Base-by-base conservation (phyloP, 2,329 filamentous ascomycete genomes). In the Apiospora pterosperma region DNA sequence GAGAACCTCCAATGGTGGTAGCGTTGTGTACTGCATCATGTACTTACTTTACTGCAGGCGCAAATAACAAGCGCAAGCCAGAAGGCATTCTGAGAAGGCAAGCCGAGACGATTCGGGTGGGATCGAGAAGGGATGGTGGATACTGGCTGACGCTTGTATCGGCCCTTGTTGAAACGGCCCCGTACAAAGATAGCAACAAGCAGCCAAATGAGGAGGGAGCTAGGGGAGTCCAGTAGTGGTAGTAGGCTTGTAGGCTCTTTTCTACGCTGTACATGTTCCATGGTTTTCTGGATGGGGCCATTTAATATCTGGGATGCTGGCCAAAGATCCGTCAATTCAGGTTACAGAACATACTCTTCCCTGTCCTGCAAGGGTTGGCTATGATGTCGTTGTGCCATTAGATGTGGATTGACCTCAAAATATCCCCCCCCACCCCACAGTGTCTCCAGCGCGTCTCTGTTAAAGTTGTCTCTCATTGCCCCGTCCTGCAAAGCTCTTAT, bases 371-470 rank as follows among this genome's bases (percentile, higher is more conserved):
- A 38, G 36, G 59, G 59, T 38, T 41, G 59, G 28, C 36, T 23
- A 61, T 61, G 59, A 61, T 61, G 59, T 61, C 59, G 59, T 61
- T 36, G 59, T 55, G 25, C 48, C 48, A 55, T 55, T 55, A 55
- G 48, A 25, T 55, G 48, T 55, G 48, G 48, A 16, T 34, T 34
- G 48, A 34, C 31, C 48, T 28, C 34, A 25, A n/a, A 55, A 55
- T 55, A 55, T 55, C 31, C 48, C 48, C 44, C 48, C 59, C 31
- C 48, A 25, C 44, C 48, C 59, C 59, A 61, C 59, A 36, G 36
- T 41, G 41, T 41, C 48, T 55, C 59, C 59, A 61, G 36, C 21
- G 36, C 34, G 41, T 41, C 48, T 55, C 28, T 61, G 36, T 61
- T 61, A 41, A 61, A 61, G 36, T 34, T 55, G 48, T 34, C 48